A percentile compares a stretch with the other conserved stretches of the same genome.
phyloP scores from a whole-genome alignment of 208 protist genomes.

The Wallacemonas sp. region DNA sequence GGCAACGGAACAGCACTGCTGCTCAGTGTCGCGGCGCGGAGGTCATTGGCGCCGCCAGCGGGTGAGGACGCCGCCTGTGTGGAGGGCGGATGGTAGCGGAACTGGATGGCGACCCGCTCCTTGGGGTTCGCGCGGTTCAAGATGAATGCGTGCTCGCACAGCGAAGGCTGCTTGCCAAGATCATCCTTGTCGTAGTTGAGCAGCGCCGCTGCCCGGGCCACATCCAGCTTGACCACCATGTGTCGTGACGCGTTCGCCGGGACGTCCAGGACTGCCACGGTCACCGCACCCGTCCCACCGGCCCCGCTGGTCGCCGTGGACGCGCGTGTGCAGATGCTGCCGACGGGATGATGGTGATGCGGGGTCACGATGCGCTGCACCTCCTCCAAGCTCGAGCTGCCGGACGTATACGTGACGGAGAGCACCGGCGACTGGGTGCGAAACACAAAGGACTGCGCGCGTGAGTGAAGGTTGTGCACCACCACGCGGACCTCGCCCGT shows the following conservation, averaged over 20 bases:
- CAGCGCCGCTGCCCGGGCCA: constrained; percentile 52
- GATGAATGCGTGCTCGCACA: constrained; percentile 72
- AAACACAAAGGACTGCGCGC: constrained; percentile 30
- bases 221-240: constrained; percentile 70
- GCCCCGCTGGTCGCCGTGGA: neutral
- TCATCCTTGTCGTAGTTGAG: constrained; percentile 66
- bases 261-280: constrained; percentile 21
- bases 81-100: constrained; percentile 32
- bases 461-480: constrained; percentile 16
- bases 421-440: constrained; percentile 40
- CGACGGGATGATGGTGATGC: neutral
- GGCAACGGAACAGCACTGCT: too few relatives aligned
- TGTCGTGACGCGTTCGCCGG: constrained; percentile 27
- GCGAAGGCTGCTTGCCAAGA: constrained; percentile 21
- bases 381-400: constrained; percentile 15
- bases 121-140: constrained; percentile 68
- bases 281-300: neutral
- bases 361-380: constrained; percentile 16
- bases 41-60: neutral
- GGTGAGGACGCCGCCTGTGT: neutral
- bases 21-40: neutral
- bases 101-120: constrained; percentile 62
- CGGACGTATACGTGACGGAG: constrained; percentile 1
- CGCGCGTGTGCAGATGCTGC: constrained; percentile 10
- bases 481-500: neutral